Evolutionary conservation across 2,329 filamentous ascomycete species (phyloP).

Genomic region (Aspergillus novofumigatus): DNA sequence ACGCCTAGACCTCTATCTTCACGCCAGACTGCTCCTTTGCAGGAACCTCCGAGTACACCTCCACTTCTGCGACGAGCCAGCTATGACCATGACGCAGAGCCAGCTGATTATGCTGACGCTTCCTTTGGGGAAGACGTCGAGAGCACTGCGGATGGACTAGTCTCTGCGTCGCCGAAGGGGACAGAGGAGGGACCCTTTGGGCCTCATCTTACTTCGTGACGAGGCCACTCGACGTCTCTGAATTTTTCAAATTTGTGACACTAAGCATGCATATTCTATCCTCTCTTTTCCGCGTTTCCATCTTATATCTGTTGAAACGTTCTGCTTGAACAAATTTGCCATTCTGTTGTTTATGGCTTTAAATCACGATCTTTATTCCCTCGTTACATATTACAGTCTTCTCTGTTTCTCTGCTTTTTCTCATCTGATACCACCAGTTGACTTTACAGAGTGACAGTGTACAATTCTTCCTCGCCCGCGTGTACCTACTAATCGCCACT

Average conservation of each 20-base stretch:
- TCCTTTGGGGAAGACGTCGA: constrained; percentile 49
- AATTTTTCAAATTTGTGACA: neutral
- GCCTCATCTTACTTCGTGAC: constrained; percentile 24
- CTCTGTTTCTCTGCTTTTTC: neutral
- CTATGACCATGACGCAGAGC: constrained; percentile 59
- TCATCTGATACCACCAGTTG: constrained; percentile 15
- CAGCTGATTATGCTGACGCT: constrained; percentile 43
- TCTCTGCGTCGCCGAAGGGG: constrained; percentile 32
- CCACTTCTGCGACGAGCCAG: constrained; percentile 52
- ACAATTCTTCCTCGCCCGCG: constrained; percentile 6
- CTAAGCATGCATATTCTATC: constrained; percentile 3
- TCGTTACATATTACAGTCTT: neutral
- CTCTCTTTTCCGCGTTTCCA: constrained; percentile 6
- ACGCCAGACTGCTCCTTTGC: constrained; percentile 26
- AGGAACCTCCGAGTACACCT: constrained; percentile 46
- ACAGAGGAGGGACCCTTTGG: constrained; percentile 28
- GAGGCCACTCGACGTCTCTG: neutral
- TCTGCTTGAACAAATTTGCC: neutral
- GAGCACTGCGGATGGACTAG: constrained; percentile 42
- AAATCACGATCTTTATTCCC: constrained; percentile 2
- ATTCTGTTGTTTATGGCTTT: constrained; percentile 4
- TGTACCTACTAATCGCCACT: constrained; percentile 1
- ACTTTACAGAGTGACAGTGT: constrained; percentile 9
- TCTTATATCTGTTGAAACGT: neutral
- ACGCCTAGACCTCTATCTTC: constrained; percentile 27